Base-by-base conservation (phyloP, 345 rosid species). In the Rhodamnia argentea region DNA sequence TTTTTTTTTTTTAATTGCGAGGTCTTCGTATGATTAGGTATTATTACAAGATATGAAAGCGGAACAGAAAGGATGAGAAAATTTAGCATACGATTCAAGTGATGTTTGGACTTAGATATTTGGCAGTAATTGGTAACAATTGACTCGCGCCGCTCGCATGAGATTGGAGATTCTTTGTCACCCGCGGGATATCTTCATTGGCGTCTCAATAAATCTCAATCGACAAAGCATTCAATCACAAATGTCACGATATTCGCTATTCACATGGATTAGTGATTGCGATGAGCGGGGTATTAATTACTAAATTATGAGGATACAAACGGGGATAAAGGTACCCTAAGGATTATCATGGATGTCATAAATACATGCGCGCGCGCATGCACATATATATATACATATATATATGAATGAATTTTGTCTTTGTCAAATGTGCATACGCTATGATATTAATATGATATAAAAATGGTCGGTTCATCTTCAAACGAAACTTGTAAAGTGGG, bases 351-450 rank as follows among this genome's bases (percentile, higher is more conserved):
- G 5, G 3, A 40, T 40, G 42, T 40, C 42, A 40, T 40, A 40
- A 40, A 40, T 5, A 40, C 42, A 40, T 5, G 5, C 42, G 5
- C 42, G 5, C 42, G 5, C 42, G 5, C 5, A 40, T n/a, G 2
- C 27, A 27, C 7, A 3, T 14, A 13, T 9, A 1, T n/a, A n/a
- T n/a, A n/a, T n/a, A n/a, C n/a, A n/a, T n/a, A n/a, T n/a, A n/a
- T n/a, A n/a, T n/a, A n/a, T n/a, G n/a, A n/a, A 60, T 62, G 1
- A 15, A 32, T 64, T 5, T 64, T 0, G 0, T 14, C 1, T 32
- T 2, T 32, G 44, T 32, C 0, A 0, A 1, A 16, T 32, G 44
- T 8, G 6, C 6, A 4, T 32, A 32, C 0, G 13, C 24, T 37
- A 32, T 27, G 7, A 14, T 27, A 27, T 27, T 29, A 13, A 70